Evolutionary conservation across 768 basidiomycete species (phyloP).

Genomic region (Mycena galopus): DNA sequence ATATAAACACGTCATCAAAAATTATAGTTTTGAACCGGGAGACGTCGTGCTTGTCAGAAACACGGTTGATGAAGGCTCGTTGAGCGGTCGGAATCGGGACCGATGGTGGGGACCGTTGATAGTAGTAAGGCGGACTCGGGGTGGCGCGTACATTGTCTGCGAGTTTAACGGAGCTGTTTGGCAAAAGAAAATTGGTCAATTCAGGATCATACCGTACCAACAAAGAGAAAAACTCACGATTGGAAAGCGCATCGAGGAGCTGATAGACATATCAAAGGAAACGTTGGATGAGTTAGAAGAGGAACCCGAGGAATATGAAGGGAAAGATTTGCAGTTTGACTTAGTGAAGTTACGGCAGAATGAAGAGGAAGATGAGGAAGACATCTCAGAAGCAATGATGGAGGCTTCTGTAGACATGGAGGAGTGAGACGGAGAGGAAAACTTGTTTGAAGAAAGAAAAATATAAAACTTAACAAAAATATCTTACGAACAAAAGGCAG

Average conservation of each 20-base stretch:
- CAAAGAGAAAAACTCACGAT: slow-evolving; percentile 12
- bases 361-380: background rate
- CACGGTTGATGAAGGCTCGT: slow-evolving; percentile 35
- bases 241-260: background rate
- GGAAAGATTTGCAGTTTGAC: slow-evolving; percentile 24
- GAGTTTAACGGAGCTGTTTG: slow-evolving; percentile 27
- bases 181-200: slow-evolving; percentile 22
- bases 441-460: too few relatives aligned
- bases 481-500: too few relatives aligned
- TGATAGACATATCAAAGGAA: slow-evolving; percentile 11
- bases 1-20: slow-evolving; percentile 26
- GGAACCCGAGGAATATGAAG: slow-evolving; percentile 5
- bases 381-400: too few relatives aligned
- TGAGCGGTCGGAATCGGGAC: slow-evolving; percentile 33
- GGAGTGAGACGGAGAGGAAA: too few relatives aligned
- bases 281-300: slow-evolving; percentile 10
- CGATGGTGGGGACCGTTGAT: slow-evolving; percentile 42
- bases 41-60: slow-evolving; percentile 42
- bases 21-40: slow-evolving; percentile 34
- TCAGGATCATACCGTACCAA: slow-evolving; percentile 27
- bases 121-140: slow-evolving; percentile 33
- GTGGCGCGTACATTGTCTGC: slow-evolving; percentile 17
- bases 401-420: too few relatives aligned
- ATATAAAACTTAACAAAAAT: too few relatives aligned
- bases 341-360: background rate